phyloP scores from a whole-genome alignment of 495 filamentous ascomycete species.

The Emericellopsis terricola region DNA sequence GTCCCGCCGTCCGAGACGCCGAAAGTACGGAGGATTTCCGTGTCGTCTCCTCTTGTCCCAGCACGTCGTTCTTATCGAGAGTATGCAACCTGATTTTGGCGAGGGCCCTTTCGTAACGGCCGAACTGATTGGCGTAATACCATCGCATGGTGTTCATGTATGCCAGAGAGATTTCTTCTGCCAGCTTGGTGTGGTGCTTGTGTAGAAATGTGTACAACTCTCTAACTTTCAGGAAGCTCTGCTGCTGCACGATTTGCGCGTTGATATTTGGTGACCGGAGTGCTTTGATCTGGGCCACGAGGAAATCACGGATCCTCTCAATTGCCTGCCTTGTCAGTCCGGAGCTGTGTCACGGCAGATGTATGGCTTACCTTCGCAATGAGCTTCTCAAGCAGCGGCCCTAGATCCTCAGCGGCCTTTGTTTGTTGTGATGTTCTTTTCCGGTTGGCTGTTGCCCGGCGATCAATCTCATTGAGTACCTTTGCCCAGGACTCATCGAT shows the following conservation, averaged over 20 bases:
- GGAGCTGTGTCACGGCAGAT: too few species aligned
- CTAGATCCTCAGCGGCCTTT: slow-evolving; percentile 67
- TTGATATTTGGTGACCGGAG: slow-evolving; percentile 88
- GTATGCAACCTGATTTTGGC: slow-evolving; percentile 68
- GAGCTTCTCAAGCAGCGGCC: slow-evolving; percentile 66
- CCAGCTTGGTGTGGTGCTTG: slow-evolving; percentile 56
- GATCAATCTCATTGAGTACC: slow-evolving; percentile 69
- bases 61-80: slow-evolving; percentile 67
- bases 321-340: too few species aligned
- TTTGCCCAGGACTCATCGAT: slow-evolving; percentile 86
- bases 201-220: slow-evolving; percentile 74
- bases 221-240: slow-evolving; percentile 70
- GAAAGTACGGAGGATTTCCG: slow-evolving; percentile 35
- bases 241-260: slow-evolving; percentile 86
- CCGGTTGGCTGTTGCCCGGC: slow-evolving; percentile 53
- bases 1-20: slow-evolving; percentile 28
- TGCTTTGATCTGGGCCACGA: slow-evolving; percentile 86
- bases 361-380: slow-evolving; percentile 46
- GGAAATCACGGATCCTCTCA: slow-evolving; percentile 81
- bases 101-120: slow-evolving; percentile 66
- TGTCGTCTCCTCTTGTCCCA: slow-evolving; percentile 58
- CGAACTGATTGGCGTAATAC: slow-evolving; percentile 90
- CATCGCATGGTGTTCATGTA: slow-evolving; percentile 98
- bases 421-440: slow-evolving; percentile 37
- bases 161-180: slow-evolving; percentile 76